A percentile compares a stretch with the other conserved stretches of the same genome.
These are phyloP conservation scores for Rhododendron henanense DNA, from an alignment of 148 eudicot genomes.

Conservation along the genomic window DNA sequence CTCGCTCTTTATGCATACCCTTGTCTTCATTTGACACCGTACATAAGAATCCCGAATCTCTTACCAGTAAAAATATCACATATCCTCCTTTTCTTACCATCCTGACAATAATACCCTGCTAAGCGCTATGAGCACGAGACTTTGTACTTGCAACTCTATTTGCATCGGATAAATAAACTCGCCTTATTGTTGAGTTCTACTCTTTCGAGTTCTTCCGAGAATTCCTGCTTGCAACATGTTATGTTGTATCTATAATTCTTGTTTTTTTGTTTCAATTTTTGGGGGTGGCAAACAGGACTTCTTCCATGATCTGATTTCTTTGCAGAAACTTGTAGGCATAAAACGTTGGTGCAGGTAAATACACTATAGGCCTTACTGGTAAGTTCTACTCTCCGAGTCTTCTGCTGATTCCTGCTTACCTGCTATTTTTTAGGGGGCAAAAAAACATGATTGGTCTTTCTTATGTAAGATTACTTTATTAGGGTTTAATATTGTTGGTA, in stretches of 20 bases:
- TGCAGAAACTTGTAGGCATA: not conserved
- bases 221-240: not conserved
- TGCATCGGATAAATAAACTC: not conserved
- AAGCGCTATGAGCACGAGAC: not conserved
- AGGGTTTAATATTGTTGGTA: not conserved
- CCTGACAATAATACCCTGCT: not conserved
- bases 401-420: not conserved
- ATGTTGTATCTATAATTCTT: not conserved
- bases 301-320: not conserved
- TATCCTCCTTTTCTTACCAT: not conserved
- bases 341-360: not conserved
- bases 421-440: not conserved
- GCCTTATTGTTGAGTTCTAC: not conserved
- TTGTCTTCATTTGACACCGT: not conserved
- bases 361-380: not conserved
- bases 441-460: not conserved
- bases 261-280: not conserved
- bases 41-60: not conserved
- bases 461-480: not conserved
- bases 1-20: not conserved
- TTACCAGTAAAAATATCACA: not conserved
- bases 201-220: not conserved
- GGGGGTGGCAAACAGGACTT: not conserved
- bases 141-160: not conserved
- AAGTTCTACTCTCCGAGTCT: not conserved